Evolutionary conservation across 441 rosid species (phyloP), one percentile per base, ranked within the genome.

Genomic region (Biscutella laevigata): DNA sequence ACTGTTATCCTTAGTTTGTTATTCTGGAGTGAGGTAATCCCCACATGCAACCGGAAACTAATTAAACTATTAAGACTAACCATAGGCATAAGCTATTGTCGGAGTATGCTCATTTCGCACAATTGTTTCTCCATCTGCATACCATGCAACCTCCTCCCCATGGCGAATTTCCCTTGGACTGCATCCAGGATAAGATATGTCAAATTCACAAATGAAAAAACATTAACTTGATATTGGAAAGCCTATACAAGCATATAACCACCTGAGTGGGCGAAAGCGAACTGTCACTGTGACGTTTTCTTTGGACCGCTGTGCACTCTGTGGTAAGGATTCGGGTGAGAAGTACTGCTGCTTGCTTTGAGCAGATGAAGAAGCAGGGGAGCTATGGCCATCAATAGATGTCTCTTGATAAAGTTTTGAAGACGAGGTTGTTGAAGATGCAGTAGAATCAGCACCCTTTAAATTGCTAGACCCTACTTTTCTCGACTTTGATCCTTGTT

Each of bases 101-200:
- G 88, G 85, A 71, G 84, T 80, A 59, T 88, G 83, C 68, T 92
- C 99, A 43, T 76, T 88, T 44, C 97, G 77, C 38, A 92, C 78
- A 38, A 92, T 78, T 30, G 97, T 86, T 77, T 92, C 95, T 45
- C 99, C 97, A 57, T 92, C 99, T 0, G 99, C 97, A 57, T 92
- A 92, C 99, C 99, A 92, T 11, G 99, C 91, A 74, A 94, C 81
- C 82, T 89, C 99, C 74, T 88, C 99, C 10, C 99, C 99, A 57
- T 71, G 94, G 40, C 97, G 95, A 68, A 89, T 88, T 76, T 94
- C 99, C 73, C 96, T 77, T n/a, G 94, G 99, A 74, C 99, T 92
- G 60, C 55, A 26, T 47, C 54, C 67, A 54, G 30, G 40, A 72
- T 29, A 34, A 60, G 53, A 15, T 9, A 33, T 51, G 36, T 59